Evolutionary conservation across 2,329 filamentous ascomycete genomes (phyloP).

Genomic region (Teratosphaeria epicoccoides): DNA sequence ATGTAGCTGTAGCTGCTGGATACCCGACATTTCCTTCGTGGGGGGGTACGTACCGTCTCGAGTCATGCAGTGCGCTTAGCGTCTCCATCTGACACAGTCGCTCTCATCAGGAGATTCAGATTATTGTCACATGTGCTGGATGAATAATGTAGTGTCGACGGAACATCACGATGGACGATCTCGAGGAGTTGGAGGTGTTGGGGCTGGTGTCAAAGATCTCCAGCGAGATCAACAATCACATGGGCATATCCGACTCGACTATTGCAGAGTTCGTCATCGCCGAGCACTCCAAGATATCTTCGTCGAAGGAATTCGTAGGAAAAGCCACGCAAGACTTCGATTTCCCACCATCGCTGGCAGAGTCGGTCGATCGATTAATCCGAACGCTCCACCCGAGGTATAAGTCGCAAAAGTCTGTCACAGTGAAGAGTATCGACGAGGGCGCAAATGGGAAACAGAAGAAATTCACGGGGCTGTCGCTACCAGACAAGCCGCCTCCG

Average conservation of each 20-base stretch:
- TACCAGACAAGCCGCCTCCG: conserved; percentile 64
- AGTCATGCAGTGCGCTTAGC: not conserved
- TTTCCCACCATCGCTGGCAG: conserved; percentile 75
- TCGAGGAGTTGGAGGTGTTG: conserved; percentile 81
- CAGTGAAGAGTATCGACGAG: not conserved
- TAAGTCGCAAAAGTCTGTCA: conserved; percentile 48
- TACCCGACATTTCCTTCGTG: too few species aligned
- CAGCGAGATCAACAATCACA: conserved; percentile 85
- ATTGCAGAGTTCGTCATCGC: conserved; percentile 94
- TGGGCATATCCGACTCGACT: conserved; percentile 86
- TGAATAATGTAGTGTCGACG: conserved; percentile 1
- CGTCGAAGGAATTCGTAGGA: conserved; percentile 62
- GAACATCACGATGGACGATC: conserved; percentile 61
- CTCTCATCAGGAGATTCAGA: not conserved
- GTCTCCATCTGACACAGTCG: not conserved
- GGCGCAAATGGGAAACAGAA: conserved; percentile 48
- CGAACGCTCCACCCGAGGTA: conserved; percentile 67
- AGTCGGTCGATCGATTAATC: conserved; percentile 83
- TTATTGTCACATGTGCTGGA: not conserved
- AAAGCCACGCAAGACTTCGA: conserved; percentile 67
- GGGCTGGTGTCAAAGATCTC: conserved; percentile 92
- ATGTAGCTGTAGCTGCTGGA: too few species aligned
- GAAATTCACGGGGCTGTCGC: conserved; percentile 79
- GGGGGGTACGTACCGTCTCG: too few species aligned
- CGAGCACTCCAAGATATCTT: conserved; percentile 66